Conservation (phyloP, 768 basidiomycete species). For the Saitozyma podzolica region DNA sequence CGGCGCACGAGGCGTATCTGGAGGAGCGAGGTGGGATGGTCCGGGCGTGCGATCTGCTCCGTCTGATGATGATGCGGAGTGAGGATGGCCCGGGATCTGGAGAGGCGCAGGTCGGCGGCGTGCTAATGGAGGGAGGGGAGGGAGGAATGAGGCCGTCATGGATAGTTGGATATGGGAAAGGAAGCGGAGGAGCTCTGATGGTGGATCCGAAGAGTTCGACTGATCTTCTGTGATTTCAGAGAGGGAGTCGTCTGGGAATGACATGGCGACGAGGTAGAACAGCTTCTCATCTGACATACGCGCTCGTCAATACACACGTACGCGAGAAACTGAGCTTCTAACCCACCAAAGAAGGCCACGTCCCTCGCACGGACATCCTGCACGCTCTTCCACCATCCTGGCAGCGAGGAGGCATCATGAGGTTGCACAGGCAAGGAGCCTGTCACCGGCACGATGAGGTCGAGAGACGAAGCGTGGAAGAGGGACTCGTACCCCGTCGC, state of each 20-base stretch:
- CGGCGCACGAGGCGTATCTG: conserved; percentile 64
- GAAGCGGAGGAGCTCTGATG: conserved; percentile 26
- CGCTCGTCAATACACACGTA: background rate
- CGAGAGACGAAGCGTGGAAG: conserved; percentile 30
- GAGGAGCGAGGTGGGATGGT: conserved; percentile 51
- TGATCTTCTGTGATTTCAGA: background rate
- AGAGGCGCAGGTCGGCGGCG: no score
- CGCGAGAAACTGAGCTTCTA: background rate
- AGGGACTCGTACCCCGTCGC: conserved; percentile 20
- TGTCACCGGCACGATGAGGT: conserved; percentile 18
- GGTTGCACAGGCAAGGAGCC: no score
- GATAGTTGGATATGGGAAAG: conserved; percentile 59
- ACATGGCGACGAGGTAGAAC: conserved; percentile 28
- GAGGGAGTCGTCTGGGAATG: conserved; percentile 15
- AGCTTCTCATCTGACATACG: conserved; percentile 43
- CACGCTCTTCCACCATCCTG: conserved; percentile 27
- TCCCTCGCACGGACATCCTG: conserved; percentile 15
- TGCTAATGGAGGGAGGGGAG: conserved; percentile 16
- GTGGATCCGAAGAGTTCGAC: conserved; percentile 3
- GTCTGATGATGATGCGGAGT: no score
- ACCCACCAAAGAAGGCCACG: conserved; percentile 33
- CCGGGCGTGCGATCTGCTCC: background rate
- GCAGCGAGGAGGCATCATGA: no score
- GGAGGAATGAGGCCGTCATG: conserved; percentile 71
- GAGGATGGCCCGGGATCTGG: no score